Percentiles rank a stretch among this genome's conserved stretches.
phyloP scores from a whole-genome alignment of 2,329 filamentous ascomycete species.

The Aspergillus sp. region DNA sequence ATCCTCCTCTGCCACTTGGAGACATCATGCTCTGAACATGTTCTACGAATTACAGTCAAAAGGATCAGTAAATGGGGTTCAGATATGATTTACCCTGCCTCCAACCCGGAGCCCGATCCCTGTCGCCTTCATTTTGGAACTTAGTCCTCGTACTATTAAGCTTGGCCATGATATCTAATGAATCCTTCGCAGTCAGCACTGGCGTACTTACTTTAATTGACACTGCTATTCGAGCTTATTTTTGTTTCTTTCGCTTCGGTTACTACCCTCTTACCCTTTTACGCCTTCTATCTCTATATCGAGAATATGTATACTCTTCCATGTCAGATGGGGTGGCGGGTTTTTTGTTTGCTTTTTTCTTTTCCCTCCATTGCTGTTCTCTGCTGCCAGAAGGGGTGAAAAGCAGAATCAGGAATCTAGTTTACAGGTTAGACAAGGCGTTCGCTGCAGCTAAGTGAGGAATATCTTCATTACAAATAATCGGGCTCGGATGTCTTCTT shows the following conservation, averaged over 20 bases:
- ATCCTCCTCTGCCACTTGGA: background rate
- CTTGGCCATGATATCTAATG: conserved; percentile 28
- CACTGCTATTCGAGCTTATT: background rate
- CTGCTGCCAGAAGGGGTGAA: background rate
- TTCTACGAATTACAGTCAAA: background rate
- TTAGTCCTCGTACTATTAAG: conserved; percentile 20
- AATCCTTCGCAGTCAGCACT: conserved; percentile 20
- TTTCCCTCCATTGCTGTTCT: conserved; percentile 9
- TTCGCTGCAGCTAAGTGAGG: too few relatives aligned
- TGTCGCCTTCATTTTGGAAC: conserved; percentile 11
- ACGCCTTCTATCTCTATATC: background rate
- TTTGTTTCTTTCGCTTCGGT: background rate
- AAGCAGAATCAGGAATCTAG: background rate
- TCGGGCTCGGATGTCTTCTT: background rate
- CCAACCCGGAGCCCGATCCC: background rate
- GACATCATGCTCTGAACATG: background rate
- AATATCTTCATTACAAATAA: background rate
- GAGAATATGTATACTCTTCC: conserved; percentile 9
- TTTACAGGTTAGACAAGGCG: background rate
- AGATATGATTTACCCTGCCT: background rate
- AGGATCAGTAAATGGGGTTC: background rate
- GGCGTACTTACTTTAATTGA: conserved; percentile 17
- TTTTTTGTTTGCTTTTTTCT: background rate
- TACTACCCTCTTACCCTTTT: background rate
- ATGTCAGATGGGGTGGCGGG: background rate